phyloP scores from a whole-genome alignment of 1,139 yeast genomes.

The Taphrina pruni region DNA sequence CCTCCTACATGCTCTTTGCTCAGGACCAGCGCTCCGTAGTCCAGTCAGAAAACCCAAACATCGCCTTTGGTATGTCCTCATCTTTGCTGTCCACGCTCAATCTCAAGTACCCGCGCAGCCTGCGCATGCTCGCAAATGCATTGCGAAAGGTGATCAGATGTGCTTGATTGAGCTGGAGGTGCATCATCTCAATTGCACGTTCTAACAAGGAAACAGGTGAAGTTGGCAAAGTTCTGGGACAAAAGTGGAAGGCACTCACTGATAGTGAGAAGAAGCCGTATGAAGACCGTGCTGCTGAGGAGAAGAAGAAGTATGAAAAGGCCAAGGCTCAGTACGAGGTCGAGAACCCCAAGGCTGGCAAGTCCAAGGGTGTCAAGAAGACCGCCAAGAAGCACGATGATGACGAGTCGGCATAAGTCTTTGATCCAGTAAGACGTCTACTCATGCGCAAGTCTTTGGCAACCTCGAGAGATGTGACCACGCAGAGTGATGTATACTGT shows the following conservation, averaged over 20 bases:
- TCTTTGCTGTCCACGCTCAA: neutral
- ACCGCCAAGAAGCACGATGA: constrained; percentile 23
- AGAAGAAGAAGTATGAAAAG: constrained; percentile 95
- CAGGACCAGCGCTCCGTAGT: constrained; percentile 95
- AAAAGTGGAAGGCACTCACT: constrained; percentile 89
- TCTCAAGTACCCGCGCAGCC: neutral
- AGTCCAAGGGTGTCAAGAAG: constrained; percentile 19
- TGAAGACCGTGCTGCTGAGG: constrained; percentile 89
- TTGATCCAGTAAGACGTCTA: neutral
- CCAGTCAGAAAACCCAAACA: constrained; percentile 93
- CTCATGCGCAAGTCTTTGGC: neutral
- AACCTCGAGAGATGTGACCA: too few relatives aligned
- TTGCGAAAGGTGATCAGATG: neutral
- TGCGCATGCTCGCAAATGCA: too few relatives aligned
- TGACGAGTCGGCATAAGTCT: constrained; percentile 11
- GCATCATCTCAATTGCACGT: neutral
- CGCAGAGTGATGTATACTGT: neutral
- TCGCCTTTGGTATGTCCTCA: constrained; percentile 67
- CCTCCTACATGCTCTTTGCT: constrained; percentile 99
- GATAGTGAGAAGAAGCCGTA: constrained; percentile 68
- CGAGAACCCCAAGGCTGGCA: constrained; percentile 51
- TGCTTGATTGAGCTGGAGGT: constrained; percentile 6
- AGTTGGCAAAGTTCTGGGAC: constrained; percentile 91
- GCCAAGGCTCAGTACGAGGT: constrained; percentile 83
- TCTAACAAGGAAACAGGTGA: constrained; percentile 53